Evolutionary conservation across 805 yeast species (phyloP), one percentile per base, ranked within the genome.

Genomic region (Myxozyma lipomycoides): DNA sequence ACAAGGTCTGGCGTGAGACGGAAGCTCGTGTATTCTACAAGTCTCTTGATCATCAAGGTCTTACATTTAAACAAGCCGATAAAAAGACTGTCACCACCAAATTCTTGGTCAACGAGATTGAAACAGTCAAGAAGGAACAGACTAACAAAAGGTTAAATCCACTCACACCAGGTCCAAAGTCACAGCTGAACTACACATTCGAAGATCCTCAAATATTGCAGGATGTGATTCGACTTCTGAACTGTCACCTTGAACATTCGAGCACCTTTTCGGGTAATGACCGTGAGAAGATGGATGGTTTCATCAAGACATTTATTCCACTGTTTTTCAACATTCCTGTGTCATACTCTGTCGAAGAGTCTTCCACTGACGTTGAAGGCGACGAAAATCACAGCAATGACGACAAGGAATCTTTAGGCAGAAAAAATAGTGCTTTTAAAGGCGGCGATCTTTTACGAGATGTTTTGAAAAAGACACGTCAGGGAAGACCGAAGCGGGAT

Each of bases 1-100:
- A 91, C 70, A 91, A 91, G 66, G 95, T 89, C 12, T 93, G 99
- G 99, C 82, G 99, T 65, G 98, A 91, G 70, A 82, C 95, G 70
- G 98, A 93, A 68, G 96, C 90, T 64, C 90, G 88, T 63, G 95
- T 89, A 0, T 90, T 86, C 67, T 87, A 82, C 73, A 93, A 93
- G 68, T 86, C 96, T 1, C 74, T 93, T 59, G 99, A 93, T 67
- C 98, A 93, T 67, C 73, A 91, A 56, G 98, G 99, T 1, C 76
- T 93, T 62, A 90, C 97, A 0, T 93, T 93, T 73, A 93, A 93
- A 70, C 98, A 93, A 67, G 86, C 96, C 22, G 99, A 93, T 70
- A 91, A 93, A 68, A 91, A 93, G 67, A 71, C 88, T 49, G 71
- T 93, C 61, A 88, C 98, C 0, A 84, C 93, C 7, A 88, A 95